These are phyloP conservation scores for Aurantiochytrium sp. DNA, from an alignment of 108 stramenopile genomes.

Conservation along the genomic window DNA sequence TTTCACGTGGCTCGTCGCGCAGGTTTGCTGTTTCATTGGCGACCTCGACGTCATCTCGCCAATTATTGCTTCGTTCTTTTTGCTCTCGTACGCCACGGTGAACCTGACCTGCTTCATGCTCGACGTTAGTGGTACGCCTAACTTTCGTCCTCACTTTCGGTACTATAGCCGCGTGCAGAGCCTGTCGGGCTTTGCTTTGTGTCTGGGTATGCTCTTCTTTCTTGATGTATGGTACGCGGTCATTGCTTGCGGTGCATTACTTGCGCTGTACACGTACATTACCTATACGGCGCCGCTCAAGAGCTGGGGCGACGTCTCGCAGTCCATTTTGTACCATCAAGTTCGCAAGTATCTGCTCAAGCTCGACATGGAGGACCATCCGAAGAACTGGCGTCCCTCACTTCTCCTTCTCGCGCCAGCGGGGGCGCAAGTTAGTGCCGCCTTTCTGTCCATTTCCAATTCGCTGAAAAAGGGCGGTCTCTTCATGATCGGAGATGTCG, in stretches of 20 bases:
- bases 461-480: slow-evolving; percentile 27
- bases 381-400: slow-evolving; percentile 24
- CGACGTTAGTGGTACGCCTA: slow-evolving; percentile 22
- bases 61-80: slow-evolving; percentile 26
- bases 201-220: background rate
- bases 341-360: slow-evolving; percentile 26
- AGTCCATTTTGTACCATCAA: slow-evolving; percentile 27
- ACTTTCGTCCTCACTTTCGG: slow-evolving; percentile 26
- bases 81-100: slow-evolving; percentile 16
- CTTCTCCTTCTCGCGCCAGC: background rate
- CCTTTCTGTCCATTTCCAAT: background rate
- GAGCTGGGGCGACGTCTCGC: slow-evolving; percentile 26
- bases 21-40: slow-evolving; percentile 7
- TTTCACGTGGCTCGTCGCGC: slow-evolving; percentile 4
- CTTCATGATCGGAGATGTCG: slow-evolving; percentile 12
- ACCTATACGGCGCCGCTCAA: background rate
- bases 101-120: slow-evolving; percentile 24
- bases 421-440: background rate
- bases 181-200: background rate
- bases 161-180: slow-evolving; percentile 22
- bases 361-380: slow-evolving; percentile 13
- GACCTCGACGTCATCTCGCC: slow-evolving; percentile 25
- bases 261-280: slow-evolving; percentile 1
- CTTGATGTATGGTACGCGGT: slow-evolving; percentile 5
- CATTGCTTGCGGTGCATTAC: background rate